Conservation (phyloP, 768 basidiomycete species). For the Auricularia heimuer region DNA sequence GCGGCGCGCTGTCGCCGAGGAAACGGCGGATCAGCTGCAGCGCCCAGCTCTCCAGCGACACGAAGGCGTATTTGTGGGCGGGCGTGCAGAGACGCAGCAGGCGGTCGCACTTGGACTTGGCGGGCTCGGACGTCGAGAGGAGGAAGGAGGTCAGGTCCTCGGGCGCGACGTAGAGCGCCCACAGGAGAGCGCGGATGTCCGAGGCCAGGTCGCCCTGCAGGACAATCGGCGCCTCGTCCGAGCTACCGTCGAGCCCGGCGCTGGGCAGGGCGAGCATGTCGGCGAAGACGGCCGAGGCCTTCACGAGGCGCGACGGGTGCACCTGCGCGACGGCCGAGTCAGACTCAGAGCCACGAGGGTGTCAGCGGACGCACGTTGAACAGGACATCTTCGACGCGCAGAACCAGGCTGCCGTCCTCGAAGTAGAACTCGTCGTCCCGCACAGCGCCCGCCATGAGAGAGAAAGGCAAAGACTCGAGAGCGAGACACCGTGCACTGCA, state of each 20-base stretch:
- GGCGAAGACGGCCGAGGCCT: constrained; percentile 54
- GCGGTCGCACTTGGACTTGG: constrained; percentile 29
- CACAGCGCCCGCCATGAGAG: not conserved
- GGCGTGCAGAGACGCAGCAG: constrained; percentile 56
- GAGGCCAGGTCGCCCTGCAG: constrained; percentile 51
- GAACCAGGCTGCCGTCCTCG: constrained; percentile 57
- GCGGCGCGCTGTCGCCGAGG: constrained; percentile 30
- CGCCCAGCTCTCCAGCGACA: constrained; percentile 63
- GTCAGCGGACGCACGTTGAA: constrained; percentile 45
- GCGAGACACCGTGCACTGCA: too few relatives aligned
- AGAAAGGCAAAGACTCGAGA: too few relatives aligned
- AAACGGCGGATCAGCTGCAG: constrained; percentile 19
- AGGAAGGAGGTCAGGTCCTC: not conserved
- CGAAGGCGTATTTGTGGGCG: constrained; percentile 68
- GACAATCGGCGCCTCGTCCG: constrained; percentile 55
- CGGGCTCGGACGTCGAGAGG: constrained; percentile 28
- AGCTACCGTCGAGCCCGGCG: constrained; percentile 36
- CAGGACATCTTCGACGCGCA: constrained; percentile 51
- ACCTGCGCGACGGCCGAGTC: constrained; percentile 18
- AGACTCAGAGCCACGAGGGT: constrained; percentile 5
- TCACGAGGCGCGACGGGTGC: constrained; percentile 39
- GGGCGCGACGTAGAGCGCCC: constrained; percentile 62
- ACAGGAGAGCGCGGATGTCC: constrained; percentile 66
- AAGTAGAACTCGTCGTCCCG: constrained; percentile 46
- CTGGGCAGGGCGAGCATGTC: constrained; percentile 61